Conservation (phyloP, 345 rosid genomes). For the Dovyalis caffra region DNA sequence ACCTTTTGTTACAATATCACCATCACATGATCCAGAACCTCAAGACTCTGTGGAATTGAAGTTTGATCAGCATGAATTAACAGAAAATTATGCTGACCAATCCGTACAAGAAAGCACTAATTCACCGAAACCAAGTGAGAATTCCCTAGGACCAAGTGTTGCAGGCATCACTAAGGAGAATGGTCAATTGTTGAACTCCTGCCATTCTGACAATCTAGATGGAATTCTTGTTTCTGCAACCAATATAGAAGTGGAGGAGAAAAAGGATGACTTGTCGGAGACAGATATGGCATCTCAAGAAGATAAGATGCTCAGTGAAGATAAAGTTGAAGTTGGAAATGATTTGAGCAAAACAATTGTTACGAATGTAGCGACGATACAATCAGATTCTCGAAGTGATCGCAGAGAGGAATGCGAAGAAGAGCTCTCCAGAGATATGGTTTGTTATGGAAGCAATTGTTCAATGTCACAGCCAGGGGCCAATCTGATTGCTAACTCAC, state of each 20-base stretch:
- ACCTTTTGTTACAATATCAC: constrained; percentile 4
- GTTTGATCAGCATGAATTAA: constrained; percentile 14
- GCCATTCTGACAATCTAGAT: not conserved
- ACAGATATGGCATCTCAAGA: constrained; percentile 9
- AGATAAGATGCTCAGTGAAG: constrained; percentile 15
- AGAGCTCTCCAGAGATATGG: constrained; percentile 10
- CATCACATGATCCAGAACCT: constrained; percentile 17
- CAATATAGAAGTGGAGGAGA: constrained; percentile 4
- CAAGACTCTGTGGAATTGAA: constrained; percentile 16
- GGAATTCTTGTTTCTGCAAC: constrained; percentile 13
- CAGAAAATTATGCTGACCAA: not conserved
- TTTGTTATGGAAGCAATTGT: constrained; percentile 8
- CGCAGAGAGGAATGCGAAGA: constrained; percentile 15
- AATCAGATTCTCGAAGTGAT: constrained; percentile 5
- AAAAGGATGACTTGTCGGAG: not conserved
- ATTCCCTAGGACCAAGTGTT: constrained; percentile 14
- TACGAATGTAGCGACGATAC: not conserved
- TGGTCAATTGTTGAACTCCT: constrained; percentile 5
- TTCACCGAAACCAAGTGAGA: not conserved
- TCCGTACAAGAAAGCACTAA: constrained; percentile 7
- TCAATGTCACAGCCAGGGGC: constrained; percentile 16
- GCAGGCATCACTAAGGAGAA: constrained; percentile 19
- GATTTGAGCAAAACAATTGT: not conserved
- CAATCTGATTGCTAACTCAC: constrained; percentile 2
- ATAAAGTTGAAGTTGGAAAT: constrained; percentile 13